A percentile compares a stretch with the other conserved stretches of the same genome.
Evolutionary conservation across 1,139 yeast genomes (phyloP).

Genomic region (Entelexis paramagnoliae): DNA sequence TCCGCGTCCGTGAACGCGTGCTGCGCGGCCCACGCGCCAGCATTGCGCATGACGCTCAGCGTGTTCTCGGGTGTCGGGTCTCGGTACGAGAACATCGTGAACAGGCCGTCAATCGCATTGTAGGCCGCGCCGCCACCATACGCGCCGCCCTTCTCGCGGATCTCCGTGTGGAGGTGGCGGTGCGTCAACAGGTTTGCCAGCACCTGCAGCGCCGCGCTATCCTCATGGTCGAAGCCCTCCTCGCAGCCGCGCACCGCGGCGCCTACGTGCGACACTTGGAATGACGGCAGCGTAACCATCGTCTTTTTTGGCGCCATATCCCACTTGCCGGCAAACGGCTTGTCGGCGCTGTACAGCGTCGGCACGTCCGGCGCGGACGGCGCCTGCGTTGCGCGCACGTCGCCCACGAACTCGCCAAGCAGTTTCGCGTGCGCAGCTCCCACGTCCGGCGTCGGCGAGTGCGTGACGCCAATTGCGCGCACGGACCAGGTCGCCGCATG

Average conservation of each 20-base stretch:
- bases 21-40: slow-evolving; percentile 48
- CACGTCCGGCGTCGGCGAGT: slow-evolving; percentile 6
- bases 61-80: slow-evolving; percentile 82
- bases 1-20: slow-evolving; percentile 48
- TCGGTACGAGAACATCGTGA: slow-evolving; percentile 79
- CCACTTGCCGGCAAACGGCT: slow-evolving; percentile 9
- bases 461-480: slow-evolving; percentile 19
- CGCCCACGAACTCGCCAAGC: not conserved
- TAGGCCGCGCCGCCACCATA: slow-evolving; percentile 91
- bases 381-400: slow-evolving; percentile 9
- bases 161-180: slow-evolving; percentile 75
- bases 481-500: slow-evolving; percentile 24
- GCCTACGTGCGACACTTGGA: slow-evolving; percentile 80
- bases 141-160: slow-evolving; percentile 94
- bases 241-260: slow-evolving; percentile 53
- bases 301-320: slow-evolving; percentile 30
- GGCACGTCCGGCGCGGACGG: slow-evolving; percentile 21
- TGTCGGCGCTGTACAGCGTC: slow-evolving; percentile 3
- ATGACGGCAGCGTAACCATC: slow-evolving; percentile 57
- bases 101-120: slow-evolving; percentile 70
- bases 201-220: slow-evolving; percentile 79
- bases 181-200: slow-evolving; percentile 72
- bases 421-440: slow-evolving; percentile 5
- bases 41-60: slow-evolving; percentile 47
- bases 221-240: slow-evolving; percentile 48